These are phyloP conservation scores for Galerina marginata DNA, from an alignment of 768 basidiomycete species.

Conservation along the genomic window DNA sequence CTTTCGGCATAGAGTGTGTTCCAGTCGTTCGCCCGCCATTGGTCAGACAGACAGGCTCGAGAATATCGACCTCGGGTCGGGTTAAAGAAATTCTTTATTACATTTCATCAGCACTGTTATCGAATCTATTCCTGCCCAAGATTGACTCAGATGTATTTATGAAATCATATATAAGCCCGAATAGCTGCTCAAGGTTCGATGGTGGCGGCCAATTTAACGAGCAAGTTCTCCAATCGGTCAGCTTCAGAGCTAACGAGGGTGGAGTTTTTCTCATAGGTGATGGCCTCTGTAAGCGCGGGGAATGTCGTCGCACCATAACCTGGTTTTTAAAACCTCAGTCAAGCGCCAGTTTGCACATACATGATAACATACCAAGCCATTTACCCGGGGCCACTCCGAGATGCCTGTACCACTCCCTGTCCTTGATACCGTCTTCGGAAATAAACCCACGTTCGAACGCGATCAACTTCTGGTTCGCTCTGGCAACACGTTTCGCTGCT, in stretches of 20 bases:
- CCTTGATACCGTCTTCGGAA: conserved; percentile 74
- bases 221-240: conserved; percentile 53
- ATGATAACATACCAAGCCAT: conserved; percentile 64
- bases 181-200: conserved; percentile 34
- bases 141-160: not conserved
- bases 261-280: conserved; percentile 69
- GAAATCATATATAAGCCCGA: not conserved
- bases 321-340: conserved; percentile 25
- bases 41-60: not conserved
- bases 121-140: not conserved
- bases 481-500: conserved; percentile 62
- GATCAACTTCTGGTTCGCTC: conserved; percentile 68
- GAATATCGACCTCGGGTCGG: not conserved
- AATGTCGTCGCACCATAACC: conserved; percentile 88
- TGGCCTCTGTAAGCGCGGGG: conserved; percentile 79
- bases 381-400: conserved; percentile 88
- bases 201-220: conserved; percentile 56
- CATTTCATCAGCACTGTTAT: no score
- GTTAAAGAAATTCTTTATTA: no score
- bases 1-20: conserved; percentile 21
- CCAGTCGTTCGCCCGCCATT: not conserved
- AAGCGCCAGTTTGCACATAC: not conserved
- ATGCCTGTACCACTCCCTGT: conserved; percentile 87
- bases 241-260: conserved; percentile 68
- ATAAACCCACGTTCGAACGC: conserved; percentile 84